A percentile compares a stretch with the other conserved stretches of the same genome.
phyloP scores from a whole-genome alignment of 768 basidiomycete genomes.

The Cystobasidium tubakii region DNA sequence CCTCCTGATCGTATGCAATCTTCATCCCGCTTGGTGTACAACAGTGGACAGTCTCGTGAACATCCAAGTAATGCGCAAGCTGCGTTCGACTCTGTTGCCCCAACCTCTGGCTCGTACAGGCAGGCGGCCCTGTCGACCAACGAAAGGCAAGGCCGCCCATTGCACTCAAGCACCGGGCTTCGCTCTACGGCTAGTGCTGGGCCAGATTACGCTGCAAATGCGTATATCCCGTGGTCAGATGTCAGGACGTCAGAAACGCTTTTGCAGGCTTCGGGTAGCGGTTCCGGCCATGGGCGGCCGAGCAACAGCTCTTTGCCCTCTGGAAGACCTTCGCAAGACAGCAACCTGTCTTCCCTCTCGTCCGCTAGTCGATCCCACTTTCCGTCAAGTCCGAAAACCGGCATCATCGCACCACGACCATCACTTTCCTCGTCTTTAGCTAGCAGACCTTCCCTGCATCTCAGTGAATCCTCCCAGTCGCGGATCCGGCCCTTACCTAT shows the following conservation, averaged over 20 bases:
- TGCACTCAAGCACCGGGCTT: neutral
- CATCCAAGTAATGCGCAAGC: neutral
- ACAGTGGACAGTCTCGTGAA: neutral
- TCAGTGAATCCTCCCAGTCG: neutral
- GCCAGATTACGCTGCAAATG: neutral
- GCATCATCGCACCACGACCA: neutral
- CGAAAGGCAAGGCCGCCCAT: neutral
- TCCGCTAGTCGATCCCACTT: neutral
- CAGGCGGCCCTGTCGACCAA: neutral
- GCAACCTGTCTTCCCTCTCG: neutral
- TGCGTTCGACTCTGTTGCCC: neutral
- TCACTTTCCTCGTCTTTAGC: neutral
- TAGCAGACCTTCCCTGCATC: neutral
- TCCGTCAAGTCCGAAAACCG: neutral
- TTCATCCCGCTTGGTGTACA: neutral
- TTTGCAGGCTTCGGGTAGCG: neutral
- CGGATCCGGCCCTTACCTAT: neutral
- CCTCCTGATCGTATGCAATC: neutral
- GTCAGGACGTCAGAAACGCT: neutral
- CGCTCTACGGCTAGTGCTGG: neutral
- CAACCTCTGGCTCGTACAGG: neutral
- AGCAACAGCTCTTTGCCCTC: neutral
- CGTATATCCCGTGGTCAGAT: neutral
- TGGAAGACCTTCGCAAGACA: neutral
- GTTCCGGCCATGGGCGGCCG: neutral